Base-by-base conservation (phyloP, 1,139 yeast genomes). In the Kluyveromyces sp. region DNA sequence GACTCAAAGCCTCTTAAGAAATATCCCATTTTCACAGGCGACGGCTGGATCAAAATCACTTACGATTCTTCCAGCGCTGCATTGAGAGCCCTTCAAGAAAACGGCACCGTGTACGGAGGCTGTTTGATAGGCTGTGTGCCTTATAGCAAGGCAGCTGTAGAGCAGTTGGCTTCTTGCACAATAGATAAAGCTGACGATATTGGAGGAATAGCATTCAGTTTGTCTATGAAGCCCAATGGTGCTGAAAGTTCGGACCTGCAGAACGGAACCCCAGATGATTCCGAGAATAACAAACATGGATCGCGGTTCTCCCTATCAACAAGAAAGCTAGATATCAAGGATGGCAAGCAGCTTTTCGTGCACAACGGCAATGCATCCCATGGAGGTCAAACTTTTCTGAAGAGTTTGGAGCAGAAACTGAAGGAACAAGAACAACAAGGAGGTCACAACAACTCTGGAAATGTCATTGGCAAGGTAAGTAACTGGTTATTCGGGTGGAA, bases 1-100 rank as follows among this genome's bases (percentile, higher is more conserved):
- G 51, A 46, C 16, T 42, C 49, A 22, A 47, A 42, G 31, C 49
- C 49, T 15, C 53, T 43, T 29, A 57, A 63, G 54, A 56, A 64
- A 48, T 67, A 68, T 40, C 94, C 95, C 1, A 80, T 88, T 13
- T 83, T 80, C 60, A 75, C 92, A 11, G 97, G 96, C 0, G 75
- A 77, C 36, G 82, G 87, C 39, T 92, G 97, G 96, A 79, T 88
- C 19, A 85, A 87, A 58, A 63, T 92, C 43, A 88, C 96, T 0
- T 92, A 78, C 62, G 85, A 80, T 47, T 81, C 80, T 48, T 77
- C 85, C 3, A 70, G 80, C 3, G 75, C 89, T 11, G 96, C 96
- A 1, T 65, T 79, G 22, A 80, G 94, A 45, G 96, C 97, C 0
- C 67, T 88, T 36, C 80, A 81, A 51, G 95, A 88, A 55, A 86